Percentiles rank a stretch among this genome's conserved stretches.
Evolutionary conservation across 1,139 yeast species (phyloP).

Genomic region (Tardiomyces digboiensis): DNA sequence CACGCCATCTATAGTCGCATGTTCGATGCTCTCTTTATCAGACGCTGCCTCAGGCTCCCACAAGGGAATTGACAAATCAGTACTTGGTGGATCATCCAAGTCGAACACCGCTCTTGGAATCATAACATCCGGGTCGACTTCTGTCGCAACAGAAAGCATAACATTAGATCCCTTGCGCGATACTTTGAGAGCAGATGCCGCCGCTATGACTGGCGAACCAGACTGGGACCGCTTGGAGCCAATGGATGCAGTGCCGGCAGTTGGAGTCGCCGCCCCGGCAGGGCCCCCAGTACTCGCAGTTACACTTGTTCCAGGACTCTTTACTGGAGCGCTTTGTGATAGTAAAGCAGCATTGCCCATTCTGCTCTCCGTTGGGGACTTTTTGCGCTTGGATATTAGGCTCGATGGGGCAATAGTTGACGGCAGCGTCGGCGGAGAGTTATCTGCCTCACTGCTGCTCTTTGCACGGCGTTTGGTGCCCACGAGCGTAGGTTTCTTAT

Average conservation of each 20-base stretch:
- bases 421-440: conserved; percentile 6
- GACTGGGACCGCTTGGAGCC: not conserved
- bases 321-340: not conserved
- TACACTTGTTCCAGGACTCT: not conserved
- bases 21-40: not conserved
- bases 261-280: not conserved
- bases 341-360: not conserved
- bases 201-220: not conserved
- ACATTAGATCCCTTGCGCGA: not conserved
- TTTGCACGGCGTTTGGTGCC: conserved; percentile 9
- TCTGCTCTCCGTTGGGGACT: conserved; percentile 7
- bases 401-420: conserved; percentile 16
- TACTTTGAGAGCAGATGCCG: not conserved
- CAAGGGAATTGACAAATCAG: not conserved
- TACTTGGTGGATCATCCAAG: not conserved
- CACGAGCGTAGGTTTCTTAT: not conserved
- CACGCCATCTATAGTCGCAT: not conserved
- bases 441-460: conserved; percentile 5
- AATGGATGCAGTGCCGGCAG: not conserved
- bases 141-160: not conserved
- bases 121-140: not conserved
- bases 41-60: not conserved
- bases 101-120: not conserved
- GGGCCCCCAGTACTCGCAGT: not conserved
- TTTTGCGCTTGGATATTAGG: conserved; percentile 12